These are phyloP conservation scores for Fusarium secorum DNA, from an alignment of 2,329 filamentous ascomycete species.

Conservation along the genomic window DNA sequence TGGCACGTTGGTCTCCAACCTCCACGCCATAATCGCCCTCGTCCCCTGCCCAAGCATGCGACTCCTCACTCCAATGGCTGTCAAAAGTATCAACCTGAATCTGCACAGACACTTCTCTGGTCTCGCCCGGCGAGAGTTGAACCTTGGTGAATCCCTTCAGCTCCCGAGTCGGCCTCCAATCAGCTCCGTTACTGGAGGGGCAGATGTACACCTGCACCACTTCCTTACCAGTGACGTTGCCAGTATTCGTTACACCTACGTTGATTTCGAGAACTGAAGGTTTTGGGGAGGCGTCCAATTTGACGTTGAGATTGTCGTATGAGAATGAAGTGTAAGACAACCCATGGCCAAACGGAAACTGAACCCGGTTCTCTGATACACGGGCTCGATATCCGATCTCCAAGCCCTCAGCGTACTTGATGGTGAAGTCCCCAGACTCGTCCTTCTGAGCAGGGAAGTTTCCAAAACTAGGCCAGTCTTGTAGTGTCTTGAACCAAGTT, in stretches of 20 bases:
- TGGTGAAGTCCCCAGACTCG: neutral
- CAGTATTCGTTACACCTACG: neutral
- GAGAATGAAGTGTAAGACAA: constrained; percentile 24
- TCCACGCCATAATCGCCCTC: neutral
- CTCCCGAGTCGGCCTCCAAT: constrained; percentile 22
- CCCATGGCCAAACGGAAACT: constrained; percentile 21
- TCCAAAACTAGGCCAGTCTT: neutral
- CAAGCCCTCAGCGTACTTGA: constrained; percentile 20
- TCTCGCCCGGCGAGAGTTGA: neutral
- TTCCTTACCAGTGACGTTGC: constrained; percentile 7
- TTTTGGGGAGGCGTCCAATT: neutral
- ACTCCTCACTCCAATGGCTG: neutral
- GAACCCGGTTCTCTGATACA: neutral
- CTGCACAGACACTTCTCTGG: constrained; percentile 50
- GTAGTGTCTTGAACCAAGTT: neutral
- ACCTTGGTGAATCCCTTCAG: constrained; percentile 23
- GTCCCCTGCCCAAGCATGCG: neutral
- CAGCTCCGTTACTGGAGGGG: neutral
- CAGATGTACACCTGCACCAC: constrained; percentile 17
- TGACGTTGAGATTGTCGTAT: neutral
- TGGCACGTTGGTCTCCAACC: neutral
- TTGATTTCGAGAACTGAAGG: rapidly evolving
- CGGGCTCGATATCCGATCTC: constrained; percentile 20
- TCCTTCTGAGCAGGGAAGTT: constrained; percentile 17
- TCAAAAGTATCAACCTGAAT: rapidly evolving